A percentile compares a stretch with the other conserved stretches of the same genome.
Conservation (phyloP, 2,329 filamentous ascomycete species). For the Pyrenophora seminiperda region DNA sequence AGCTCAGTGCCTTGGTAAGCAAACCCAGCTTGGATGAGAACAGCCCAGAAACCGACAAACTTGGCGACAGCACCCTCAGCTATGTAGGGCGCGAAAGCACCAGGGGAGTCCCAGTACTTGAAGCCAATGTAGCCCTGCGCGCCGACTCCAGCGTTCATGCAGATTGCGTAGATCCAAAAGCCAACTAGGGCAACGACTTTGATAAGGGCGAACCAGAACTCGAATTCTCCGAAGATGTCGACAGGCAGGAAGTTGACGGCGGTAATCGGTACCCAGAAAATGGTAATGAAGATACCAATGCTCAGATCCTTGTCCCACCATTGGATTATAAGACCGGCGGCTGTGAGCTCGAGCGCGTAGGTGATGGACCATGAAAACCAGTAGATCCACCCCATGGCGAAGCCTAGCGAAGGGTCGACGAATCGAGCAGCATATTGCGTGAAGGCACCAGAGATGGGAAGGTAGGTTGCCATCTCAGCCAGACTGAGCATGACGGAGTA, state of each 20-base stretch:
- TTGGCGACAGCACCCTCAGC: conserved; percentile 65
- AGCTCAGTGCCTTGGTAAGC: conserved; percentile 75
- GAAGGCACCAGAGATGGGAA: conserved; percentile 77
- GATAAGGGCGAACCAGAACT: conserved; percentile 78
- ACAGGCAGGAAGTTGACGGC: conserved; percentile 73
- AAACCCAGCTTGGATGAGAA: conserved; percentile 71
- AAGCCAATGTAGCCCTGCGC: conserved; percentile 75
- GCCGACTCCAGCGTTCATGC: conserved; percentile 71
- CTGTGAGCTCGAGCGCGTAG: conserved; percentile 73
- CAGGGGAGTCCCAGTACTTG: conserved; percentile 70
- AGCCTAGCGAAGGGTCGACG: conserved; percentile 72
- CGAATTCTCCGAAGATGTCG: conserved; percentile 74
- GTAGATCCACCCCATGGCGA: conserved; percentile 82
- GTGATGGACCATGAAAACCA: conserved; percentile 80
- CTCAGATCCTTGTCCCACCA: conserved; percentile 69
- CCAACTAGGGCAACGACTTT: conserved; percentile 77
- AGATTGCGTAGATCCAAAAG: conserved; percentile 77
- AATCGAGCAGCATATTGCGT: conserved; percentile 77
- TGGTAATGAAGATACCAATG: conserved; percentile 72
- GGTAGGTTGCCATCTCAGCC: conserved; percentile 74
- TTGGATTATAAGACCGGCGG: conserved; percentile 74
- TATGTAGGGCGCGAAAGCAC: conserved; percentile 68
- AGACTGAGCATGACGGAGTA: conserved; percentile 72
- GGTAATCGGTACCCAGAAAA: conserved; percentile 74
- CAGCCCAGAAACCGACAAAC: conserved; percentile 72